Conservation (phyloP, 352 stramenopile species). For the Peronosclerospora sorghi region DNA sequence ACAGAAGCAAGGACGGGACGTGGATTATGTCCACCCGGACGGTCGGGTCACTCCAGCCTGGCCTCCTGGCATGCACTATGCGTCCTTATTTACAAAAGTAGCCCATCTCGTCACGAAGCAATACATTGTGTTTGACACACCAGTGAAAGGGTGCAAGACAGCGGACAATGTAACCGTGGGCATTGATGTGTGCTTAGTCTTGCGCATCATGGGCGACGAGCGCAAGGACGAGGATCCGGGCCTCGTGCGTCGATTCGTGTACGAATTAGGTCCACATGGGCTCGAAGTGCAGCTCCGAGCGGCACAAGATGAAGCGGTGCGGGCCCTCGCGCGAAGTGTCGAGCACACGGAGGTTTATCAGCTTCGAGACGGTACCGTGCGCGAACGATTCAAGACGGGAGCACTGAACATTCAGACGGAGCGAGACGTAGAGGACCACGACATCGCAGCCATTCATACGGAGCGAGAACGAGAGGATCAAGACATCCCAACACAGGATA, state of each 20-base stretch:
- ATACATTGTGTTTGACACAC: conserved; percentile 80
- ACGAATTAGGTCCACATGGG: conserved; percentile 74
- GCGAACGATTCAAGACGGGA: conserved; percentile 51
- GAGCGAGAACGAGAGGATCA: conserved; percentile 8
- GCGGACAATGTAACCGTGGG: conserved; percentile 78
- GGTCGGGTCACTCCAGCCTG: conserved; percentile 46
- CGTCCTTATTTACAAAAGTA: conserved; percentile 68
- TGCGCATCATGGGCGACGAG: conserved; percentile 84
- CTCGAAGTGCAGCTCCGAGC: conserved; percentile 78
- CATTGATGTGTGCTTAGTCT: conserved; percentile 83
- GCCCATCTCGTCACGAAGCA: conserved; percentile 85
- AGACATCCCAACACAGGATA: conserved; percentile 5
- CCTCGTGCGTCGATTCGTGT: conserved; percentile 83
- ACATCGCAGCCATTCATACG: conserved; percentile 11
- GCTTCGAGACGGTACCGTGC: conserved; percentile 62
- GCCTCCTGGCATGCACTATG: conserved; percentile 68
- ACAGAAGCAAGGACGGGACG: conserved; percentile 70
- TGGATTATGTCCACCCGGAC: conserved; percentile 39
- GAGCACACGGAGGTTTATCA: conserved; percentile 85
- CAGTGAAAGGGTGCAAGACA: conserved; percentile 85
- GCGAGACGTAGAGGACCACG: conserved; percentile 9
- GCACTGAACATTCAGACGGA: conserved; percentile 15
- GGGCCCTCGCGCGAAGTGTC: conserved; percentile 70
- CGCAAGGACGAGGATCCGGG: conserved; percentile 71
- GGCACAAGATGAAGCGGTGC: conserved; percentile 74